Evolutionary conservation across 2,329 filamentous ascomycete genomes (phyloP).

Genomic region (Botrytis hyacinthi): DNA sequence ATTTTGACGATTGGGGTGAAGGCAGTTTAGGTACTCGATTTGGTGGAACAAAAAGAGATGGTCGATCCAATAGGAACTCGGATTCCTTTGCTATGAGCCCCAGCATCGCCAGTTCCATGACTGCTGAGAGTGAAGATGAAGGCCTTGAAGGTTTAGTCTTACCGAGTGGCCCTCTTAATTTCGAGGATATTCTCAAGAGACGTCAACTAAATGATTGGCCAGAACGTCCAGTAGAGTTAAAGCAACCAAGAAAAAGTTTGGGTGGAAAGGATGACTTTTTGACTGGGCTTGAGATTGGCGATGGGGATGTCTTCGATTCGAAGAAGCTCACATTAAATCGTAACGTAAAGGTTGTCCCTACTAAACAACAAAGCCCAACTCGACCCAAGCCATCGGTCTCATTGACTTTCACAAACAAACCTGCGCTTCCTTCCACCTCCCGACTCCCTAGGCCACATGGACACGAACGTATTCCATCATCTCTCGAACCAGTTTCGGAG

Average conservation of each 20-base stretch:
- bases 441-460: conserved; percentile 76
- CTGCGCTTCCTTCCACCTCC: conserved; percentile 53
- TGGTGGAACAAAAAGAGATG: conserved; percentile 78
- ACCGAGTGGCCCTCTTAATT: conserved; percentile 78
- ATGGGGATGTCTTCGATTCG: conserved; percentile 76
- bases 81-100: conserved; percentile 88
- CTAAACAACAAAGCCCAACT: conserved; percentile 65
- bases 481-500: conserved; percentile 90
- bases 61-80: conserved; percentile 78
- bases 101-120: conserved; percentile 87
- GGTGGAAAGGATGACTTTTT: conserved; percentile 71
- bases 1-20: conserved; percentile 90
- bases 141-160: conserved; percentile 85
- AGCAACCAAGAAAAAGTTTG: conserved; percentile 34
- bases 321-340: conserved; percentile 82
- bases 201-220: conserved; percentile 62
- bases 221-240: conserved; percentile 46
- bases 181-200: conserved; percentile 73
- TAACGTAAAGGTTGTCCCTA: conserved; percentile 83
- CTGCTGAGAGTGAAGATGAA: conserved; percentile 90
- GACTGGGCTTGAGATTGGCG: conserved; percentile 80
- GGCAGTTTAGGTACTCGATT: conserved; percentile 89
- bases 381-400: conserved; percentile 75
- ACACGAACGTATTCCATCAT: conserved; percentile 69
- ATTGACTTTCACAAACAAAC: conserved; percentile 85